Conservation (phyloP, 2,329 filamentous ascomycete species). For the Fusarium transvaalense region DNA sequence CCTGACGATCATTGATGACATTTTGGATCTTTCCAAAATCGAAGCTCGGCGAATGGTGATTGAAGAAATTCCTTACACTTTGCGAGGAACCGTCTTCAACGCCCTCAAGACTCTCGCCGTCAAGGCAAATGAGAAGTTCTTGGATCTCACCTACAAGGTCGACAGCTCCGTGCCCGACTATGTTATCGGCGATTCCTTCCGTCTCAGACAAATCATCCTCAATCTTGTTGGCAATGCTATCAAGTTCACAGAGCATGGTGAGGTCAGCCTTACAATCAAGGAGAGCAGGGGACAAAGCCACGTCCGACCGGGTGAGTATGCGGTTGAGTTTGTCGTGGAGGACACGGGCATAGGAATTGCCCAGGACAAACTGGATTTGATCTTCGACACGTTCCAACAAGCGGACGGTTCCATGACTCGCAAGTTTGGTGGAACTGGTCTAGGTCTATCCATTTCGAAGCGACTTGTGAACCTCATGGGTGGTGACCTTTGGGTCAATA, state of each 20-base stretch:
- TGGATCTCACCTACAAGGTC: slow-evolving; percentile 93
- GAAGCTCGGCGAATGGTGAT: slow-evolving; percentile 98
- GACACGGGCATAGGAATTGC: slow-evolving; percentile 98
- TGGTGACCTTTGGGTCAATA: slow-evolving; percentile 95
- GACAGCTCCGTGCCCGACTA: slow-evolving; percentile 95
- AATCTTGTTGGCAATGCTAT: slow-evolving; percentile 98
- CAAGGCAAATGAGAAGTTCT: slow-evolving; percentile 94
- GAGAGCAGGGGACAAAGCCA: slow-evolving; percentile 73
- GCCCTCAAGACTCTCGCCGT: slow-evolving; percentile 96
- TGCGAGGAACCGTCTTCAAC: slow-evolving; percentile 96
- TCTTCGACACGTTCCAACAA: slow-evolving; percentile 99
- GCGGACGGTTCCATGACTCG: slow-evolving; percentile 96
- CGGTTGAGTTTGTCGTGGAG: slow-evolving; percentile 94
- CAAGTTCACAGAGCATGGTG: slow-evolving; percentile 97
- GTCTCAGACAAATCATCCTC: slow-evolving; percentile 93
- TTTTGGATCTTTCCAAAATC: slow-evolving; percentile 81
- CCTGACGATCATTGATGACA: slow-evolving; percentile 94
- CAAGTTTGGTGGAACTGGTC: slow-evolving; percentile 94
- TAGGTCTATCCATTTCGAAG: slow-evolving; percentile 95
- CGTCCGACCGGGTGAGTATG: slow-evolving; percentile 80
- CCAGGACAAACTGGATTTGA: slow-evolving; percentile 92
- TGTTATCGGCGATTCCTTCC: slow-evolving; percentile 96
- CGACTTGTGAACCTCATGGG: slow-evolving; percentile 96
- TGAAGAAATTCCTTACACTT: slow-evolving; percentile 95
- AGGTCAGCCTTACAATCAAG: slow-evolving; percentile 94